Evolutionary conservation across 116 monocot genomes (phyloP).

Genomic region (Phalaenopsis hybrid): DNA sequence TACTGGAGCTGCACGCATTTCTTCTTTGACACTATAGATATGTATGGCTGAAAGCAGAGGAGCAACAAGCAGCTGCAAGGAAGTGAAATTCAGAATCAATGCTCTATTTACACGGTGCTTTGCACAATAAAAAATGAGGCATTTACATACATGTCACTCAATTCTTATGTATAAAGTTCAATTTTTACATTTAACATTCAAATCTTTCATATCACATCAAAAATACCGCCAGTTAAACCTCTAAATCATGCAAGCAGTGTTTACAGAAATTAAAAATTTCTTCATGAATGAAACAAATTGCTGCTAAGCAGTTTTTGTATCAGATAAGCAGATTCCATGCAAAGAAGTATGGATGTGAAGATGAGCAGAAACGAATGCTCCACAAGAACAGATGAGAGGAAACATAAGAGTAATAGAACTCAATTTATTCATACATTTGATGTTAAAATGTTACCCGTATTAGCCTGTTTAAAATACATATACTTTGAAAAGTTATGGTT

Average conservation of each 20-base stretch:
- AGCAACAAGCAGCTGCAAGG: slow-evolving; percentile 66
- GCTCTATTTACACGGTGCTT: too few species aligned
- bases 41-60: slow-evolving; percentile 76
- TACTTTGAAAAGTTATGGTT: neutral
- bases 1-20: slow-evolving; percentile 86
- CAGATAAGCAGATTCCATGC: neutral
- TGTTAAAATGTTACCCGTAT: neutral
- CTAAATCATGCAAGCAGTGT: too few species aligned
- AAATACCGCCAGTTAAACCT: too few species aligned
- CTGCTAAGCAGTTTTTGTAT: neutral
- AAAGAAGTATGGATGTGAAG: neutral
- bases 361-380: neutral
- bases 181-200: too few species aligned
- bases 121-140: too few species aligned
- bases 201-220: too few species aligned
- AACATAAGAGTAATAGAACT: neutral
- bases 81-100: slow-evolving; percentile 5
- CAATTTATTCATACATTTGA: neutral
- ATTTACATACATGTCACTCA: too few species aligned
- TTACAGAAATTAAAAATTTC: neutral
- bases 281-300: neutral
- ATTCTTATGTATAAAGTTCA: too few species aligned
- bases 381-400: neutral
- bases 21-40: slow-evolving; percentile 81
- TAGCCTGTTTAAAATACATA: neutral